These are phyloP conservation scores for Mallotus repandus DNA, from an alignment of 441 rosid genomes.

Conservation along the genomic window DNA sequence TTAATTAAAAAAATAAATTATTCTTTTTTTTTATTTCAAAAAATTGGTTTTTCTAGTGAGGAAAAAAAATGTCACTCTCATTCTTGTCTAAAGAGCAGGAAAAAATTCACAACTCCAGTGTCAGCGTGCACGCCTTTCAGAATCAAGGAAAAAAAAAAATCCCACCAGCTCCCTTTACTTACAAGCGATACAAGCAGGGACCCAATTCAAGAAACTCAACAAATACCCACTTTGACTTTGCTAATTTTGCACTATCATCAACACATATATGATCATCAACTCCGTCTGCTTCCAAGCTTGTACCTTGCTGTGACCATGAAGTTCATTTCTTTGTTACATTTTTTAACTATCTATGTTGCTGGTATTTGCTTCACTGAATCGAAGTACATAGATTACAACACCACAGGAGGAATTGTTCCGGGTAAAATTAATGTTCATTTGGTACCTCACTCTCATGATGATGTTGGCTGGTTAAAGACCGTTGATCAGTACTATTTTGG, in stretches of 20 bases:
- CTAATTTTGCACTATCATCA: background rate
- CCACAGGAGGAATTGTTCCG: constrained; percentile 61
- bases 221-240: background rate
- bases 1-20: too few species aligned
- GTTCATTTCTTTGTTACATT: background rate
- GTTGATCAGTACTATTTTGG: constrained; percentile 97
- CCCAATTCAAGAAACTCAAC: background rate
- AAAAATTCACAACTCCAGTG: background rate
- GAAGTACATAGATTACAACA: constrained; percentile 68
- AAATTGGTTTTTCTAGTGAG: too few species aligned
- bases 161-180: background rate
- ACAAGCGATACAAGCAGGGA: background rate
- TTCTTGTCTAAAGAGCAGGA: background rate
- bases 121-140: constrained; percentile 2
- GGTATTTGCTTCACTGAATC: constrained; percentile 46
- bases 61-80: background rate
- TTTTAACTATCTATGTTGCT: constrained; percentile 19
- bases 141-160: background rate
- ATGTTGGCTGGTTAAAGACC: constrained; percentile 97
- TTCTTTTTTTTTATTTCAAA: too few species aligned
- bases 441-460: constrained; percentile 92
- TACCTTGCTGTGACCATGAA: background rate
- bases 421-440: constrained; percentile 86
- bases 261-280: background rate
- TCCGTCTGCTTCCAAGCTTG: background rate